Percentiles rank a stretch among this genome's conserved stretches.
These are phyloP conservation scores for Claviceps capensis DNA, from an alignment of 2,329 filamentous ascomycete species.

Conservation along the genomic window DNA sequence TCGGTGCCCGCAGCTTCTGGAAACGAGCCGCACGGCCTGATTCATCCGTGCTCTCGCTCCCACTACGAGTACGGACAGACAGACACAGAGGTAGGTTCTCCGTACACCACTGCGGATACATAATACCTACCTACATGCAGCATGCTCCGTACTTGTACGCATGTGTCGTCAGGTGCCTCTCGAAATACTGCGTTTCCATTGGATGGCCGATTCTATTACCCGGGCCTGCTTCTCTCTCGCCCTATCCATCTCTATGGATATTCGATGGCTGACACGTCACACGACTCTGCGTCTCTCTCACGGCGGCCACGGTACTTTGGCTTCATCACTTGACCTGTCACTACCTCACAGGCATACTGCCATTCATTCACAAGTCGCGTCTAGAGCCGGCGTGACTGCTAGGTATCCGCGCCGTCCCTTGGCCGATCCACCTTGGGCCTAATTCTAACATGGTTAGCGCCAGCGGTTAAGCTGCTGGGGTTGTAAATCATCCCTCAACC, in stretches of 20 bases:
- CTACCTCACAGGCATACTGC: background rate
- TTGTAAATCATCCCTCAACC: background rate
- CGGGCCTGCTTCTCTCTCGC: no score
- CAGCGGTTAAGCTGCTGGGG: background rate
- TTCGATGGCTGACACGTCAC: background rate
- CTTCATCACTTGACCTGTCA: background rate
- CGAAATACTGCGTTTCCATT: background rate
- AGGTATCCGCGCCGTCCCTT: conserved; percentile 3
- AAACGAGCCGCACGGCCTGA: conserved; percentile 3
- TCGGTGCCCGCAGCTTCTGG: conserved; percentile 1
- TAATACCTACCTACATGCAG: background rate
- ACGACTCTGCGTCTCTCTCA: background rate
- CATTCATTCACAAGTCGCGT: background rate
- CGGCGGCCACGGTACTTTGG: background rate
- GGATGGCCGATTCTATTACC: background rate
- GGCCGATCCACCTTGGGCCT: conserved; percentile 1
- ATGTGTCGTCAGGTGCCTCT: background rate
- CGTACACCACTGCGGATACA: background rate
- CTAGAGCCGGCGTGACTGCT: conserved; percentile 1
- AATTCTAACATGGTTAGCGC: conserved; percentile 1
- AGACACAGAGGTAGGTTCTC: no score
- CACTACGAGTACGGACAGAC: no score
- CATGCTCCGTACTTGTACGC: background rate
- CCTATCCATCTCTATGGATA: background rate
- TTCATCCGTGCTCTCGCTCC: conserved; percentile 2